Conservation (phyloP, 2,329 filamentous ascomycete species). For the Arthrinium puccinioides region DNA sequence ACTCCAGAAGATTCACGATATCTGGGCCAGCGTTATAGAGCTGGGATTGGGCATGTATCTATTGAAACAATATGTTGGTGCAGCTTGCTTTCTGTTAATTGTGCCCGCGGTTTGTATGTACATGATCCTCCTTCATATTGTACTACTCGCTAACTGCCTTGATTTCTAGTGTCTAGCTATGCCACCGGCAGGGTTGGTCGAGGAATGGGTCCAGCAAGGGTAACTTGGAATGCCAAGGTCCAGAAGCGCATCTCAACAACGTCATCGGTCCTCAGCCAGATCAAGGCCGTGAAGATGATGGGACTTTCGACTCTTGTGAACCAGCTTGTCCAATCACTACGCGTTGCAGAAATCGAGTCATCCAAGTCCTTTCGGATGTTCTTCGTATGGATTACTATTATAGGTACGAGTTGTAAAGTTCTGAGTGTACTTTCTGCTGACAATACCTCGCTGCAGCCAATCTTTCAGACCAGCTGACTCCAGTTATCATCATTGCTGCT, state of each 20-base stretch:
- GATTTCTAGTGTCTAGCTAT: not conserved
- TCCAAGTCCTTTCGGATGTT: constrained; percentile 2
- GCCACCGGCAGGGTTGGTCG: not conserved
- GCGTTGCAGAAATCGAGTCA: constrained; percentile 1
- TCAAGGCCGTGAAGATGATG: constrained; percentile 1
- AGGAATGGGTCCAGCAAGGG: constrained; percentile 2
- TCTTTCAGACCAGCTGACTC: not conserved
- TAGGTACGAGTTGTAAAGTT: not conserved
- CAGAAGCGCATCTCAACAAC: not conserved
- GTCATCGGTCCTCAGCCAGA: not conserved
- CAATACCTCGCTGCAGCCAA: not conserved
- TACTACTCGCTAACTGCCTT: not conserved
- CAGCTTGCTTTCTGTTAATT: constrained; percentile 19
- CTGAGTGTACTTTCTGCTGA: not conserved
- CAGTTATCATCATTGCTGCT: not conserved
- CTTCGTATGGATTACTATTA: not conserved
- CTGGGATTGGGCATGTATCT: constrained; percentile 28
- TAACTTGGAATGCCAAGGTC: not conserved
- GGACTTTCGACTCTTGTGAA: not conserved
- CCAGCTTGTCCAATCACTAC: not conserved
- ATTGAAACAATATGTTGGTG: constrained; percentile 25
- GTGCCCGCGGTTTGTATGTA: constrained; percentile 18
- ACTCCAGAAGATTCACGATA: constrained; percentile 22
- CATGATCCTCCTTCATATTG: not conserved
- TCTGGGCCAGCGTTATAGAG: constrained; percentile 31